A percentile compares a stretch with the other conserved stretches of the same genome.
These are phyloP conservation scores for Phytophthora pisi DNA, from an alignment of 352 stramenopile species.

Conservation along the genomic window DNA sequence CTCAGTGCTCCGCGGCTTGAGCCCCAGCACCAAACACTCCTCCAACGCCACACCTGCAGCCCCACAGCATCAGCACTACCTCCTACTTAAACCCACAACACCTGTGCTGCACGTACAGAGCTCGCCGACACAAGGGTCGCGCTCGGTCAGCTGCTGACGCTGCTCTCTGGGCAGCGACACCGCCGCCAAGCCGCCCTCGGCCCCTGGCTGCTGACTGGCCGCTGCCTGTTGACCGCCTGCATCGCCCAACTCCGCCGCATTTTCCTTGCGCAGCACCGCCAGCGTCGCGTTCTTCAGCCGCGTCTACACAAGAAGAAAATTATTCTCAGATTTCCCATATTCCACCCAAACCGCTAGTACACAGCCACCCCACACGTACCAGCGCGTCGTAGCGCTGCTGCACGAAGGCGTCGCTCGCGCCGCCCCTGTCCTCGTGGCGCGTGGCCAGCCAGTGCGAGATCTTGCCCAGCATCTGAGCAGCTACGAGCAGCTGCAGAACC, in stretches of 20 bases:
- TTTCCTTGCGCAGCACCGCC: constrained; percentile 51
- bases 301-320: constrained; percentile 34
- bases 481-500: constrained; percentile 1
- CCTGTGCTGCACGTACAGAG: constrained; percentile 45
- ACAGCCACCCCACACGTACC: constrained; percentile 34
- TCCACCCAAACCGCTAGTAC: not conserved
- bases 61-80: constrained; percentile 2
- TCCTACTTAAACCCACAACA: not conserved
- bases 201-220: not conserved
- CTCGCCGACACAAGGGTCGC: constrained; percentile 62
- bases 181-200: constrained; percentile 11
- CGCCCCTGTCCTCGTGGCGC: constrained; percentile 53
- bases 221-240: constrained; percentile 5
- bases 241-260: constrained; percentile 26
- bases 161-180: constrained; percentile 21
- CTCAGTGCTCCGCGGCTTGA: constrained; percentile 47
- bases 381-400: constrained; percentile 67
- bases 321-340: constrained; percentile 1
- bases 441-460: constrained; percentile 72
- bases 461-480: constrained; percentile 55
- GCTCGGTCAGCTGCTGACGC: constrained; percentile 49
- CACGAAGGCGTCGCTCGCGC: constrained; percentile 47
- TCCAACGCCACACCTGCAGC: constrained; percentile 57
- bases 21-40: constrained; percentile 62
- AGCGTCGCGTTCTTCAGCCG: constrained; percentile 75